Evolutionary conservation across 2,329 filamentous ascomycete genomes (phyloP).

Genomic region (Nigrospora osmanthi): DNA sequence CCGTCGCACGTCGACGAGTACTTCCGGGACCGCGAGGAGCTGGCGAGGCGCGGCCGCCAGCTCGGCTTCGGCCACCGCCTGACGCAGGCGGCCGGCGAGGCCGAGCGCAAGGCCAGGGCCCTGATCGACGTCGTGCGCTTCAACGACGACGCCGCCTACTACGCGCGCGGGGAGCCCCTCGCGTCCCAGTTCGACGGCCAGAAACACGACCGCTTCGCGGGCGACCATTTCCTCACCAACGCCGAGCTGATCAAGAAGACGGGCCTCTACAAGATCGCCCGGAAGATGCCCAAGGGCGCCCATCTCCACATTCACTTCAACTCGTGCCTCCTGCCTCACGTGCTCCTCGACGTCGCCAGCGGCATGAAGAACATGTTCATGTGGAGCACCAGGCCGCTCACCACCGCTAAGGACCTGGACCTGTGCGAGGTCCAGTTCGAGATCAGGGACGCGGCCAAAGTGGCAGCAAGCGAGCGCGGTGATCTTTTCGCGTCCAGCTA

Average conservation of each 20-base stretch:
- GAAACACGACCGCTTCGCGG: conserved; percentile 34
- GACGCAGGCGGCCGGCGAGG: conserved; percentile 2
- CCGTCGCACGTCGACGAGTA: background rate
- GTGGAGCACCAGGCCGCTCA: conserved; percentile 48
- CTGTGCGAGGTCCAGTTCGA: conserved; percentile 56
- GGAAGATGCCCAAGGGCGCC: conserved; percentile 59
- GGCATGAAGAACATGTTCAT: conserved; percentile 61
- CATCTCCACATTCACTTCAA: conserved; percentile 75
- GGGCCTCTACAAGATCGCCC: conserved; percentile 46
- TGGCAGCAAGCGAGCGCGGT: background rate
- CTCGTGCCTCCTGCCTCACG: conserved; percentile 55
- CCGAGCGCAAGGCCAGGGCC: conserved; percentile 6
- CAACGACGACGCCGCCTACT: conserved; percentile 9
- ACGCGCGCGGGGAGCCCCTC: conserved; percentile 2
- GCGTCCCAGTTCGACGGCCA: conserved; percentile 23
- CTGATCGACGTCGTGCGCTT: conserved; percentile 4
- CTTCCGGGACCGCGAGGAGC: conserved; percentile 2
- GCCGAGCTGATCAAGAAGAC: conserved; percentile 46
- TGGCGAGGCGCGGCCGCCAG: background rate
- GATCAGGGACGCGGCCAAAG: conserved; percentile 21
- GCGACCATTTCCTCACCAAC: conserved; percentile 53
- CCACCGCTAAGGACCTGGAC: conserved; percentile 32
- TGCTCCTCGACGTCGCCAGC: conserved; percentile 48
- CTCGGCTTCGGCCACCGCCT: conserved; percentile 2
- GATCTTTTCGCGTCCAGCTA: background rate